Conservation (phyloP, 805 yeast species). For the Kodamaea restingae region DNA sequence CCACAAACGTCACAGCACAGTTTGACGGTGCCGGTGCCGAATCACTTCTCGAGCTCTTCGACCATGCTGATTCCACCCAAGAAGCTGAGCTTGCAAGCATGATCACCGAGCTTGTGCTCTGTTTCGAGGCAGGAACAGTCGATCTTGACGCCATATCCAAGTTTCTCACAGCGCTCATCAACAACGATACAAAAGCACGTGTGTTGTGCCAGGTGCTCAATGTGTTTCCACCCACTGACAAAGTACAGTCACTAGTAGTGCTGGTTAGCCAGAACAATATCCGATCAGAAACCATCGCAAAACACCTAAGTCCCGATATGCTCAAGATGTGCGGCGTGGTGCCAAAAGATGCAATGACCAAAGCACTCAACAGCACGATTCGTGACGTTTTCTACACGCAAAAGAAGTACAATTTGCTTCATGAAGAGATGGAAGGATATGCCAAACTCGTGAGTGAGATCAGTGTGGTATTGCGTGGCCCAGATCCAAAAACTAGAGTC, state of each 20-base stretch:
- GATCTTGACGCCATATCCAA: conserved; percentile 15
- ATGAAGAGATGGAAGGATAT: conserved; percentile 78
- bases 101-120: conserved; percentile 32
- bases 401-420: conserved; percentile 59
- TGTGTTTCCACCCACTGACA: conserved; percentile 30
- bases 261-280: conserved; percentile 22
- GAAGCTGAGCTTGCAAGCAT: conserved; percentile 21
- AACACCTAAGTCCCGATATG: conserved; percentile 25
- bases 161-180: conserved; percentile 27
- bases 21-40: conserved; percentile 31
- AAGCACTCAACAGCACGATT: conserved; percentile 32
- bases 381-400: conserved; percentile 46
- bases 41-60: conserved; percentile 27
- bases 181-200: conserved; percentile 29
- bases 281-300: conserved; percentile 30
- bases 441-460: conserved; percentile 53
- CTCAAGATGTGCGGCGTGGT: conserved; percentile 25
- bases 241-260: conserved; percentile 20
- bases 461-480: too few relatives aligned
- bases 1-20: conserved; percentile 28
- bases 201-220: conserved; percentile 37
- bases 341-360: conserved; percentile 32
- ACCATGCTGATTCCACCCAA: conserved; percentile 11
- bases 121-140: conserved; percentile 17
- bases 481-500: conserved; percentile 39